phyloP scores from a whole-genome alignment of 495 filamentous ascomycete genomes.

The Penicillium egyptiacum region DNA sequence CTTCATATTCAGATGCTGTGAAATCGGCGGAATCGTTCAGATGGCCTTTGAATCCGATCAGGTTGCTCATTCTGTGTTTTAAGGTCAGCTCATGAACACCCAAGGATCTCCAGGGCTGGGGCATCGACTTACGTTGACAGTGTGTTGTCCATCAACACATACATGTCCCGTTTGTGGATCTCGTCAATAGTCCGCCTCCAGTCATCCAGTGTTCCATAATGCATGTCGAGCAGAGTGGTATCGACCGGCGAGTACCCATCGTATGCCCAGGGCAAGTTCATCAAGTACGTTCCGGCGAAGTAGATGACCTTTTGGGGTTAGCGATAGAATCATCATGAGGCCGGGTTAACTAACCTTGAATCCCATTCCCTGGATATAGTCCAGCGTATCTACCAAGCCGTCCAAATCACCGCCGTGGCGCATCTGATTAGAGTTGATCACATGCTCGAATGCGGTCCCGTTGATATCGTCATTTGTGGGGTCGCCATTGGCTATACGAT shows the following conservation, averaged over 20 bases:
- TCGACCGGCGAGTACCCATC: constrained; percentile 43
- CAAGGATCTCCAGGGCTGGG: background rate
- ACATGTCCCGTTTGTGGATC: constrained; percentile 41
- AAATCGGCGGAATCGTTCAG: constrained; percentile 46
- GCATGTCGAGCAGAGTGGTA: constrained; percentile 40
- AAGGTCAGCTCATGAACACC: background rate
- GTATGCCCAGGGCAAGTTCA: constrained; percentile 45
- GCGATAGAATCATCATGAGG: background rate
- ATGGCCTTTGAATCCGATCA: constrained; percentile 48
- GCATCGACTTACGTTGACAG: constrained; percentile 35
- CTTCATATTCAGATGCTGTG: constrained; percentile 42
- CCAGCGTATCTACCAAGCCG: constrained; percentile 37
- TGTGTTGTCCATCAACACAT: constrained; percentile 43
- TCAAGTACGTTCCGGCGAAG: constrained; percentile 39
- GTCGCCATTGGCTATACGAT: constrained; percentile 44
- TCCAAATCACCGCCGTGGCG: constrained; percentile 41
- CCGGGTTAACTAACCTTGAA: constrained; percentile 24
- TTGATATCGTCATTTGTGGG: constrained; percentile 23
- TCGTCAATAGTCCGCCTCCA: constrained; percentile 36
- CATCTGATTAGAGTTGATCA: constrained; percentile 39
- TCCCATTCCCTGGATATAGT: constrained; percentile 44
- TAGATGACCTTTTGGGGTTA: constrained; percentile 30
- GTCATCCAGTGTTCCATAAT: constrained; percentile 38
- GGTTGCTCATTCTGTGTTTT: constrained; percentile 40
- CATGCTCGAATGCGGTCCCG: constrained; percentile 31